These are phyloP conservation scores for Entomortierella chlamydospora DNA, from an alignment of 192 early-diverging fungal genomes.

Conservation along the genomic window DNA sequence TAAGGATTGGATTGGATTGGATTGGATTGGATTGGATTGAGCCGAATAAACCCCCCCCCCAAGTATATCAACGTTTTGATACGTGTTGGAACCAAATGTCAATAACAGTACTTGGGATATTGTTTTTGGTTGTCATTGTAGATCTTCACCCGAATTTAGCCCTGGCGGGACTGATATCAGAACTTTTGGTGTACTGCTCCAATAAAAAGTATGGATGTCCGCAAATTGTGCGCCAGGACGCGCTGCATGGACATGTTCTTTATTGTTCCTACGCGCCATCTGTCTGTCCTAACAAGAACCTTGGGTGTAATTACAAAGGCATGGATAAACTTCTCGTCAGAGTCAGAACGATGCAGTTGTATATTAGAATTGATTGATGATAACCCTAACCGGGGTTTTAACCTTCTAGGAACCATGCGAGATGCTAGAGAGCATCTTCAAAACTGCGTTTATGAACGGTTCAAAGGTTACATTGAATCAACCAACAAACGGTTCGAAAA, in stretches of 20 bases:
- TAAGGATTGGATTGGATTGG: neutral
- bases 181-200: constrained; percentile 65
- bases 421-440: constrained; percentile 55
- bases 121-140: constrained; percentile 2
- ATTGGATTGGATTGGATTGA: neutral
- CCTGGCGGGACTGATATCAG: constrained; percentile 61
- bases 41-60: no score
- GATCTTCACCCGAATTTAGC: constrained; percentile 73
- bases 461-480: constrained; percentile 60
- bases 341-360: neutral
- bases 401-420: constrained; percentile 53
- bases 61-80: no score
- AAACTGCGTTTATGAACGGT: constrained; percentile 64
- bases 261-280: constrained; percentile 61
- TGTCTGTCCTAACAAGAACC: constrained; percentile 55
- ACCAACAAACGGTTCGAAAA: constrained; percentile 55
- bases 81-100: no score
- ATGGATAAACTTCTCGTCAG: neutral
- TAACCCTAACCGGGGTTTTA: neutral
- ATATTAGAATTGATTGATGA: neutral
- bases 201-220: constrained; percentile 65
- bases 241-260: constrained; percentile 57
- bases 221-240: constrained; percentile 59
- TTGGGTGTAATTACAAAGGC: constrained; percentile 67
- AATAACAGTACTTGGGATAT: neutral